These are phyloP conservation scores for Globisporangium ultimum DNA, from an alignment of 352 stramenopile genomes.

Conservation along the genomic window DNA sequence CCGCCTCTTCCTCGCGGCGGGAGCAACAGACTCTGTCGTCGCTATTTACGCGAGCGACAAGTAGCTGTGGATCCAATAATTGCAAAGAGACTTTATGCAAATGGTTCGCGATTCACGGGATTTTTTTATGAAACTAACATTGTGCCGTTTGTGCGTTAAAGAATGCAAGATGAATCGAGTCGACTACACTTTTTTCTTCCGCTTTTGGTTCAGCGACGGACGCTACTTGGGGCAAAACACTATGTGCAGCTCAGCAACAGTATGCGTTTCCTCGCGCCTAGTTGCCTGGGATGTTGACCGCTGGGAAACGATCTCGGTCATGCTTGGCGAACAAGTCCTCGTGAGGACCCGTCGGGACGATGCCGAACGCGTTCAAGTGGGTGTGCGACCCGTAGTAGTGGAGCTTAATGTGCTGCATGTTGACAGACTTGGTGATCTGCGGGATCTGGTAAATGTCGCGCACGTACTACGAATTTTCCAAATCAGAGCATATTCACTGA, in stretches of 20 bases:
- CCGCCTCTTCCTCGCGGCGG: slow-evolving; percentile 93
- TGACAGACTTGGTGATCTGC: slow-evolving; percentile 81
- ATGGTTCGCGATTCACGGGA: not conserved
- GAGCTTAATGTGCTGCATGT: slow-evolving; percentile 96
- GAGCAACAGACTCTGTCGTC: slow-evolving; percentile 94
- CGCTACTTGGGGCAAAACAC: not conserved
- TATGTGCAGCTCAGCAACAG: not conserved
- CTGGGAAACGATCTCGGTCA: slow-evolving; percentile 60
- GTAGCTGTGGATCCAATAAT: slow-evolving; percentile 18
- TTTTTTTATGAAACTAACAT: not conserved
- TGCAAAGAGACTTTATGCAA: not conserved
- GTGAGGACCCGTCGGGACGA: slow-evolving; percentile 87
- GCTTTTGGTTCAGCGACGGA: not conserved
- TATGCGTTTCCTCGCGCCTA: not conserved
- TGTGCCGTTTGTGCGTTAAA: not conserved
- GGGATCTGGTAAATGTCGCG: slow-evolving; percentile 93
- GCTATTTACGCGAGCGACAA: slow-evolving; percentile 91
- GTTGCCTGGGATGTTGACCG: slow-evolving; percentile 28
- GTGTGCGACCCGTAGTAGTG: slow-evolving; percentile 96
- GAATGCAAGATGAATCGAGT: too few species aligned
- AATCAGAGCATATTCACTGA: slow-evolving; percentile 1
- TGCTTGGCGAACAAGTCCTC: slow-evolving; percentile 52
- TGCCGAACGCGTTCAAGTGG: slow-evolving; percentile 91
- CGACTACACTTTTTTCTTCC: too few species aligned
- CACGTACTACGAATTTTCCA: slow-evolving; percentile 40